Evolutionary conservation across 1,284 basidiomycete species (phyloP), one percentile per base, ranked within the genome.

Genomic region (Phellinidium pouzarii): DNA sequence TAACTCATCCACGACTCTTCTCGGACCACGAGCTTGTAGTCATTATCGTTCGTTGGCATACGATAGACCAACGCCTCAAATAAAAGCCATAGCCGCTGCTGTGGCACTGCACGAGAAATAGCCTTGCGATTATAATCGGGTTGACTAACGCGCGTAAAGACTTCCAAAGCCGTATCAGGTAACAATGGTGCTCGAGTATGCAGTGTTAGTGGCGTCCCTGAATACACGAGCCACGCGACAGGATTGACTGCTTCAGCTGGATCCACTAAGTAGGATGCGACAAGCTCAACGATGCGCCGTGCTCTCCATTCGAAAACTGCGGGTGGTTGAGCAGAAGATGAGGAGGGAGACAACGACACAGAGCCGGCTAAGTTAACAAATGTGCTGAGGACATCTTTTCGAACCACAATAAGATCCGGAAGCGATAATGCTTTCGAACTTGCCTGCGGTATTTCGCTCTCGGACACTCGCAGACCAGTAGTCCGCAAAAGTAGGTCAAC

Each of bases 71-170:
- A 77, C 5, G 79, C 74, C 38, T 77, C 74, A 61, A 93, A 83
- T 20, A 93, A 66, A 43, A 65, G 65, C 70, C 83, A 79, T 29
- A 91, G 66, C 61, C 79, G 78, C 1, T 68, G 59, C 23, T 76
- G 66, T 0, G 87, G 76, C 3, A 95, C 72, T 9, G 76, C 69
- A 36, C 72, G 67, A 14, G 83, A 74, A 37, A 97, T 72, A 29
- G 86, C 71, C 57, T 86, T 80, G 19, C 95, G 86, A 64, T 94
- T 96, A 37, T 73, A 69, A 66, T 99, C 94, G 5, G 76, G 71
- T 48, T 88, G 82, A 23, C 82, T 79, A 51, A 96, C 69, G 41
- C 83, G 78, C 11, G 87, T 85, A 60, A 95, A 87, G 1, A 85
- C 83, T 59, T 96, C 91, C 48, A 97, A 72, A 6, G 93, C 91